Evolutionary conservation across 495 filamentous ascomycete species (phyloP).

Genomic region (Tuber melanosporum): DNA sequence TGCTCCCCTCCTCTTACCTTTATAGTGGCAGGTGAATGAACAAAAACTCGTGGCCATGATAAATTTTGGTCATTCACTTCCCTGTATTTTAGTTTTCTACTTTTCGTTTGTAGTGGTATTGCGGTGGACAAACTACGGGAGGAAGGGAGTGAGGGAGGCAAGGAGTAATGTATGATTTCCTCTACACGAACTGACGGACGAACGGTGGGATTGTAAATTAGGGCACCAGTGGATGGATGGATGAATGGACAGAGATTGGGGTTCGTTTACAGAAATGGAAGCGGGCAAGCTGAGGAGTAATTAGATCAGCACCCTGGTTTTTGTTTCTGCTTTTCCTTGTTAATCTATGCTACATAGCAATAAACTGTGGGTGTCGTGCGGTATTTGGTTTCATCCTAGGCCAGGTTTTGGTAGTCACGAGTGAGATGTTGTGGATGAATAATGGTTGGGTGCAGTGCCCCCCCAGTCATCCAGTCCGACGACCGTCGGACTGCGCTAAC

Average conservation of each 20-base stretch:
- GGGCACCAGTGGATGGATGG: background rate
- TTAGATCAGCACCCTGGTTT: background rate
- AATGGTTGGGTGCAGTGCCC: background rate
- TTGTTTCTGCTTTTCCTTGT: background rate
- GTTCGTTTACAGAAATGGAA: background rate
- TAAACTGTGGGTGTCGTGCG: background rate
- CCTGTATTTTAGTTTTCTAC: slow-evolving; percentile 1
- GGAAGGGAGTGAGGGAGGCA: background rate
- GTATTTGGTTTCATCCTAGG: background rate
- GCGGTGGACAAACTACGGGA: background rate
- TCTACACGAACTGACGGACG: background rate
- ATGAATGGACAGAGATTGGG: background rate
- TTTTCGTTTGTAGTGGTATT: background rate
- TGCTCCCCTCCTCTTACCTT: background rate
- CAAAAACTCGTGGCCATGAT: background rate
- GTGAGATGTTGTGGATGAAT: background rate
- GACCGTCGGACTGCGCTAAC: too few species aligned
- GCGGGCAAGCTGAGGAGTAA: background rate
- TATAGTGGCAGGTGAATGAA: background rate
- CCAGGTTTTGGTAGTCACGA: background rate
- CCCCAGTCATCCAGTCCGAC: too few species aligned
- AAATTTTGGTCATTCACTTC: background rate
- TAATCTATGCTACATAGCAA: background rate
- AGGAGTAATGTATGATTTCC: background rate
- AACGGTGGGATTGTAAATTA: background rate